Percentiles rank a stretch among this genome's conserved stretches.
Conservation (phyloP, 768 basidiomycete genomes). For the Saitozyma sp. region DNA sequence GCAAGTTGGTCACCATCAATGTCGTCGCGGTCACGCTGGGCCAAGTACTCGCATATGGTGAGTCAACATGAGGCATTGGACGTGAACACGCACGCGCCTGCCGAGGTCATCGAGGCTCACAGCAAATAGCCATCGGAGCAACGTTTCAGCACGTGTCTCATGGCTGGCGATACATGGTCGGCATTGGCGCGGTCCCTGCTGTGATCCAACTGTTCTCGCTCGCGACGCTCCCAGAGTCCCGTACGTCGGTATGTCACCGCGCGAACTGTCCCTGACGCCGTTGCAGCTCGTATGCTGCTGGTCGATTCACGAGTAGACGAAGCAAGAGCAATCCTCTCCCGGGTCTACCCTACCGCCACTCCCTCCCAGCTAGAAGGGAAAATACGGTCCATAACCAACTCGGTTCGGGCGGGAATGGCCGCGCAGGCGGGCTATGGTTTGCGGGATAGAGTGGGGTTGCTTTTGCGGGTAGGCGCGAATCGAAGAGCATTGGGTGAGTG, state of each 20-base stretch:
- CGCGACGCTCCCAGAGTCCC: conserved; percentile 73
- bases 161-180: conserved; percentile 86
- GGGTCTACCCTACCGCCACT: conserved; percentile 66
- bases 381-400: conserved; percentile 70
- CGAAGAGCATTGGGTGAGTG: conserved; percentile 67
- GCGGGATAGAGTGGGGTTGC: conserved; percentile 60
- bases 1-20: conserved; percentile 77
- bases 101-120: conserved; percentile 1
- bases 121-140: conserved; percentile 44
- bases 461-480: conserved; percentile 63
- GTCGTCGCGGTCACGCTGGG: conserved; percentile 74
- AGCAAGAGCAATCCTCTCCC: conserved; percentile 63
- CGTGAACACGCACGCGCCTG: conserved; percentile 52
- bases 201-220: conserved; percentile 63
- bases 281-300: conserved; percentile 66
- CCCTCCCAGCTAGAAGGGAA: conserved; percentile 45
- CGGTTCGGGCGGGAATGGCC: conserved; percentile 61
- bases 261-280: neutral
- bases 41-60: conserved; percentile 75
- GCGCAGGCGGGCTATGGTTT: conserved; percentile 63
- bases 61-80: conserved; percentile 51
- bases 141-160: conserved; percentile 56
- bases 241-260: conserved; percentile 55
- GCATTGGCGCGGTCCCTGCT: conserved; percentile 60
- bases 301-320: conserved; percentile 58